phyloP scores from a whole-genome alignment of 805 yeast species.

The Pichia heedii region DNA sequence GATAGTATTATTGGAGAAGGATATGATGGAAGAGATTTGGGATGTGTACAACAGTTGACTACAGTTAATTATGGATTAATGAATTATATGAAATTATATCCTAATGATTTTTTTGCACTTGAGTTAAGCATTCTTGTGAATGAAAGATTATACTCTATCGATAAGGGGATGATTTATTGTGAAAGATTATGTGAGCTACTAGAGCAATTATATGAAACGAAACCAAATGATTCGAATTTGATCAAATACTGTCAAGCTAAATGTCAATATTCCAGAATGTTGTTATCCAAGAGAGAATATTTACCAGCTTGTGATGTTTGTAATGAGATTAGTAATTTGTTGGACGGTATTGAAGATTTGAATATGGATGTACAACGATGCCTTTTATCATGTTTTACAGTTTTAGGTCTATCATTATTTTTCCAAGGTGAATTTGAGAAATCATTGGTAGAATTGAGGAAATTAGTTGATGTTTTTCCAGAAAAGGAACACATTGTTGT shows the following conservation, averaged over 20 bases:
- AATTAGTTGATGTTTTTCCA: slow-evolving; percentile 47
- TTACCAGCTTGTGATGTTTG: slow-evolving; percentile 54
- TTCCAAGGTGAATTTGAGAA: slow-evolving; percentile 53
- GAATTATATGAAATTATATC: slow-evolving; percentile 52
- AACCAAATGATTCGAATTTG: slow-evolving; percentile 25
- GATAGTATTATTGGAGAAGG: slow-evolving; percentile 32
- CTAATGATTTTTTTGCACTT: slow-evolving; percentile 49
- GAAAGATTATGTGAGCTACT: slow-evolving; percentile 36
- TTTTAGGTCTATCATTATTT: slow-evolving; percentile 64
- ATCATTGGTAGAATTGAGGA: slow-evolving; percentile 59
- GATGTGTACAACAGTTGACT: slow-evolving; percentile 54
- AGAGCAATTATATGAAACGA: slow-evolving; percentile 14
- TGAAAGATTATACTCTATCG: slow-evolving; percentile 65
- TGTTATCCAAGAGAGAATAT: slow-evolving; percentile 51
- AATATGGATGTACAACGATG: slow-evolving; percentile 25
- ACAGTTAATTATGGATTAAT: slow-evolving; percentile 60
- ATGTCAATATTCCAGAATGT: slow-evolving; percentile 63
- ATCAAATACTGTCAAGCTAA: slow-evolving; percentile 49
- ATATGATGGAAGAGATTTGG: slow-evolving; percentile 43
- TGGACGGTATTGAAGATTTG: slow-evolving; percentile 32
- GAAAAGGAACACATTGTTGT: slow-evolving; percentile 61
- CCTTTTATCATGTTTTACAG: slow-evolving; percentile 52
- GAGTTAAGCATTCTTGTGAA: slow-evolving; percentile 44
- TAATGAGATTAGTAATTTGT: slow-evolving; percentile 41
- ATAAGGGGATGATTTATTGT: slow-evolving; percentile 42